Conservation (phyloP, 2,329 filamentous ascomycete species). For the Nothomitra cinnamomea region DNA sequence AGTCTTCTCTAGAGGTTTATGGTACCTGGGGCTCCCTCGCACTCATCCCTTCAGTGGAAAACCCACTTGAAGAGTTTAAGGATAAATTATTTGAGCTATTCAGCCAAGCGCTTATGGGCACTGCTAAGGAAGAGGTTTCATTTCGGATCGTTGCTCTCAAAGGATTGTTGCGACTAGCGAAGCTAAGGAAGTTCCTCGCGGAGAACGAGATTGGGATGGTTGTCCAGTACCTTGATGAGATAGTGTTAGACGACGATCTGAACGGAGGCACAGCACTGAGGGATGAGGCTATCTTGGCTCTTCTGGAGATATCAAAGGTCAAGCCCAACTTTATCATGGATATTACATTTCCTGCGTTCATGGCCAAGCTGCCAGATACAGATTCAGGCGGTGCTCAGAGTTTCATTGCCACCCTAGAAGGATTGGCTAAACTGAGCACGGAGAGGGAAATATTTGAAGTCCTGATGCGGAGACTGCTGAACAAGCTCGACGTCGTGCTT, state of each 20-base stretch:
- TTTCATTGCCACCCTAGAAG: slow-evolving; percentile 42
- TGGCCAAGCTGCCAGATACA: slow-evolving; percentile 43
- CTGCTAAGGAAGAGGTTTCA: slow-evolving; percentile 32
- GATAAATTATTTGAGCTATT: slow-evolving; percentile 37
- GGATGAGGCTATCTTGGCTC: slow-evolving; percentile 37
- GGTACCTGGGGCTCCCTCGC: slow-evolving; percentile 34
- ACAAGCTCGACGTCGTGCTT: slow-evolving; percentile 41
- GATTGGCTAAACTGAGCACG: slow-evolving; percentile 44
- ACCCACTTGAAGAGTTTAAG: slow-evolving; percentile 29
- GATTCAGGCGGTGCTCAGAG: slow-evolving; percentile 27
- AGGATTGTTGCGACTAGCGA: slow-evolving; percentile 29
- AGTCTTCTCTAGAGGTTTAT: slow-evolving; percentile 39
- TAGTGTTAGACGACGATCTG: slow-evolving; percentile 41
- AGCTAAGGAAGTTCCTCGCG: slow-evolving; percentile 28
- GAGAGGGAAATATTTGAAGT: slow-evolving; percentile 48
- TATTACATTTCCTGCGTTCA: slow-evolving; percentile 47
- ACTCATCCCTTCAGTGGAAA: slow-evolving; percentile 21
- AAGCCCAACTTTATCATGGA: slow-evolving; percentile 45
- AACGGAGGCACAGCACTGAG: slow-evolving; percentile 39
- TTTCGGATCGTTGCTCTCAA: slow-evolving; percentile 31
- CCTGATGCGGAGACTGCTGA: slow-evolving; percentile 42
- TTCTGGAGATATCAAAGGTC: slow-evolving; percentile 43
- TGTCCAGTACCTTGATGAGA: slow-evolving; percentile 40
- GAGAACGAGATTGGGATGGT: slow-evolving; percentile 35
- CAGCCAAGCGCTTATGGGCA: slow-evolving; percentile 34